Base-by-base conservation (phyloP, 129 eudicot species). In the Arctium lappa region DNA sequence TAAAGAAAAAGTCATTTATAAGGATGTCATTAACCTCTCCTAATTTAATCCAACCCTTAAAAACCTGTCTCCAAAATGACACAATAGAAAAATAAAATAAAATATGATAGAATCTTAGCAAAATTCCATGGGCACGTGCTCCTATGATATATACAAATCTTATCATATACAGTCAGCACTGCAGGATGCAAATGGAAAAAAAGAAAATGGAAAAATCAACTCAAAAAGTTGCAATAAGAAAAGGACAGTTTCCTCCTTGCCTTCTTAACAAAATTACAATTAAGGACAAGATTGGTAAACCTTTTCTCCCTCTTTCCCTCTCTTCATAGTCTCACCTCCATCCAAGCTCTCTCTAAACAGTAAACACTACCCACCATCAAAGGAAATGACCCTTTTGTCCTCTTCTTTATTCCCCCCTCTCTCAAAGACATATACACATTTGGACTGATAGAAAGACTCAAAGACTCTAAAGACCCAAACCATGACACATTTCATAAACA, bases 241-340 rank as follows among this genome's bases (percentile, higher is more conserved):
- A 65, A 78, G 18, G 62, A 82, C 74, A 65, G 34, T 79, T 44
- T 84, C 72, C 74, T 69, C 86, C 88, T 80, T 34, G 80, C 88
- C 89, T 83, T 83, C 74, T 42, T 53, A 70, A 39, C 79, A 82
- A 75, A 83, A 72, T 83, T 86, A 89, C 92, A 86, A 78, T 72
- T 82, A 88, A 84, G 89, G 85, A 37, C 83, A 72, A 79, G 85
- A 81, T 15, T 34, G 60, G 74, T 15, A 72, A 76, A 31, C 83
- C 76, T 68, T 11, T 12, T 33, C 36, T 33, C 36, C 3, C 36
- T 33, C 36, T 33, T 33, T 42, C 50, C 29, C 63, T 68, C 78
- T 33, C 10, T 31, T 2, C 53, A 44, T 44, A 44, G 53, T 44
- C 53, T 44, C 15, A 10, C 15, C 53, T 44, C 48, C 15, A 44